Evolutionary conservation across 1,284 basidiomycete species (phyloP).

Genomic region (Pseudozyma sp.): DNA sequence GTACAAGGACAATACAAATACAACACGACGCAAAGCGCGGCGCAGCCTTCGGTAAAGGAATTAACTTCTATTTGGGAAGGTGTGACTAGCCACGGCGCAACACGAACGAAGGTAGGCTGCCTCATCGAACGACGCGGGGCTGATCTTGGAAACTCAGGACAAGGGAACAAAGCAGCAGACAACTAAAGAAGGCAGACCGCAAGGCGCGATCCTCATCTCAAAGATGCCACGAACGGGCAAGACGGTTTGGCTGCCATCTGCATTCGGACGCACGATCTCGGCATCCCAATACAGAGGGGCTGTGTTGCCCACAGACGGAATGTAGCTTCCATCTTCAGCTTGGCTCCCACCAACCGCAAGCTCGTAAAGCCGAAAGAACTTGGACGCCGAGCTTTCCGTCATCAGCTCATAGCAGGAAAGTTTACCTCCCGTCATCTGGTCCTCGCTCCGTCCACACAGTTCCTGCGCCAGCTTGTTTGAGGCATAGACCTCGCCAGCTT

Average conservation of each 20-base stretch:
- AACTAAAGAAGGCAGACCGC: constrained; percentile 46
- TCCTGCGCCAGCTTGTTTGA: constrained; percentile 43
- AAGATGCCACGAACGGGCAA: constrained; percentile 37
- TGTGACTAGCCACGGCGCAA: no score
- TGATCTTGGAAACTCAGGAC: neutral
- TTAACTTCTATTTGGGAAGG: no score
- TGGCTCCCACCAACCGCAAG: constrained; percentile 31
- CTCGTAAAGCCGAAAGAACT: constrained; percentile 47
- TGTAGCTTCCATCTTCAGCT: constrained; percentile 30
- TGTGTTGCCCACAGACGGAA: constrained; percentile 25
- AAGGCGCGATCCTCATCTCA: constrained; percentile 57
- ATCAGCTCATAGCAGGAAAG: constrained; percentile 50
- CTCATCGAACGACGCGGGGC: no score
- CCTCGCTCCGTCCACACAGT: constrained; percentile 27
- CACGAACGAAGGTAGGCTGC: no score
- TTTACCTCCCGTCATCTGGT: constrained; percentile 40
- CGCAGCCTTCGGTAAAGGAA: no score
- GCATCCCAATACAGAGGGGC: constrained; percentile 48
- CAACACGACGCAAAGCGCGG: no score
- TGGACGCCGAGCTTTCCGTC: constrained; percentile 50
- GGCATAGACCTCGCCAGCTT: constrained; percentile 50
- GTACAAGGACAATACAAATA: no score
- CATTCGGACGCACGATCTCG: constrained; percentile 32
- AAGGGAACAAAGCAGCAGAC: constrained; percentile 47
- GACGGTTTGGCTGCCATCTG: constrained; percentile 11